phyloP scores from a whole-genome alignment of 345 rosid genomes.

The Eucalyptus sp. region DNA sequence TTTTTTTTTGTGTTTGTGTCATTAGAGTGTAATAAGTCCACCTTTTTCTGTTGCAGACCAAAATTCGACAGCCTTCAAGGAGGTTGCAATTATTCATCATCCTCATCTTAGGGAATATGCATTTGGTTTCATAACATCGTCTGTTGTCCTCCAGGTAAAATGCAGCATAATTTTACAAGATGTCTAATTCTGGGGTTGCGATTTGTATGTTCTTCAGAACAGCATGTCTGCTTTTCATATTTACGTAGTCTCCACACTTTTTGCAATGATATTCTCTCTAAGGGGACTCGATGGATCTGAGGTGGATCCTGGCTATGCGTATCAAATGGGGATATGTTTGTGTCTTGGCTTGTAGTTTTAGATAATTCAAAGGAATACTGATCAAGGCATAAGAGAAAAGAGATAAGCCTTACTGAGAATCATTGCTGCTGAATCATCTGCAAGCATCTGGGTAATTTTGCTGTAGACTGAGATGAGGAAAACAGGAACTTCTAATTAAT shows the following conservation, averaged over 20 bases:
- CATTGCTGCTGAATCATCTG: not conserved
- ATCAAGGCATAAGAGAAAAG: not conserved
- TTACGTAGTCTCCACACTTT: not conserved
- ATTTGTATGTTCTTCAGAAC: not conserved
- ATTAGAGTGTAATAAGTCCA: not conserved
- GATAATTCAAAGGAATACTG: not conserved
- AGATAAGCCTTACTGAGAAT: not conserved
- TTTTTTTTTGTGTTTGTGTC: too few relatives aligned
- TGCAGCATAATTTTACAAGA: not conserved
- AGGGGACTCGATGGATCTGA: not conserved
- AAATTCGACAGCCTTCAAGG: constrained; percentile 73
- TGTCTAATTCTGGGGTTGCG: not conserved
- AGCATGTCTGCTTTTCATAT: not conserved
- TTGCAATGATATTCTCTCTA: not conserved
- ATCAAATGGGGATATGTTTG: not conserved
- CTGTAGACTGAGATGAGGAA: not conserved
- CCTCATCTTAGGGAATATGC: constrained; percentile 84
- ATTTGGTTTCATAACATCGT: constrained; percentile 77
- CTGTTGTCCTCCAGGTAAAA: constrained; percentile 61
- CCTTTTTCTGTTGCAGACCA: constrained; percentile 29
- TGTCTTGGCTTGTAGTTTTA: not conserved
- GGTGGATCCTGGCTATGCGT: not conserved
- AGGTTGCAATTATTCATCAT: constrained; percentile 76
- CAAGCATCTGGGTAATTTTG: not conserved
- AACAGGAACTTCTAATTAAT: not conserved